A percentile compares a stretch with the other conserved stretches of the same genome.
Conservation (phyloP, 2,329 filamentous ascomycete species). For the Apiospora malaysiana region DNA sequence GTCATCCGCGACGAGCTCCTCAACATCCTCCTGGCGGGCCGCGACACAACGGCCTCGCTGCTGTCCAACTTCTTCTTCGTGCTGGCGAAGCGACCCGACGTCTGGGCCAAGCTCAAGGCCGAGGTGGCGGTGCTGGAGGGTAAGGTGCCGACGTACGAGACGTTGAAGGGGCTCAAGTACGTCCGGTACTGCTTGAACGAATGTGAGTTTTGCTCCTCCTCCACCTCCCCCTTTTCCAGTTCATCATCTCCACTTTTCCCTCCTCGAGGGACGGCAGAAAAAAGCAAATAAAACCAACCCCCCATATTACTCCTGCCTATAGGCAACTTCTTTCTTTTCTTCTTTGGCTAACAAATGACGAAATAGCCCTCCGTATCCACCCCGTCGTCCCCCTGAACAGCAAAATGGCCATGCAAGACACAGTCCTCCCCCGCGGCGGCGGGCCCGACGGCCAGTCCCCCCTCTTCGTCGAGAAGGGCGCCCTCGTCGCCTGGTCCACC, state of each 20-base stretch:
- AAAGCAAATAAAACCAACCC: background rate
- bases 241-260: no score
- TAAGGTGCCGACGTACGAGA: constrained; percentile 13
- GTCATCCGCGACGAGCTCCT: constrained; percentile 34
- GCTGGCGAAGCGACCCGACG: constrained; percentile 15
- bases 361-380: constrained; percentile 32
- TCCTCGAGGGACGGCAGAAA: background rate
- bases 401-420: constrained; percentile 30
- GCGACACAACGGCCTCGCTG: constrained; percentile 35
- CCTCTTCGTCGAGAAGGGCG: constrained; percentile 37
- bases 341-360: background rate
- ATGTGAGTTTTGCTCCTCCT: constrained; percentile 25
- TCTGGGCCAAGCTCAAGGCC: constrained; percentile 19
- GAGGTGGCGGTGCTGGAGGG: constrained; percentile 24
- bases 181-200: constrained; percentile 25
- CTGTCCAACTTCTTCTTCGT: constrained; percentile 26
- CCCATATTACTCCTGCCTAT: no score
- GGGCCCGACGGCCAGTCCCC: constrained; percentile 33
- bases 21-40: constrained; percentile 35
- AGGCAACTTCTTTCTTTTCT: background rate
- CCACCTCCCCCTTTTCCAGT: background rate
- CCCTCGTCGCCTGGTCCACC: constrained; percentile 50
- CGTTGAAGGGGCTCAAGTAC: constrained; percentile 17
- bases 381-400: constrained; percentile 35
- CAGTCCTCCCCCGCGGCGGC: constrained; percentile 34